Percentiles rank a stretch among this genome's conserved stretches.
These are phyloP conservation scores for Mrakiaceae sp. DNA, from an alignment of 1,284 basidiomycete genomes.

Conservation along the genomic window DNA sequence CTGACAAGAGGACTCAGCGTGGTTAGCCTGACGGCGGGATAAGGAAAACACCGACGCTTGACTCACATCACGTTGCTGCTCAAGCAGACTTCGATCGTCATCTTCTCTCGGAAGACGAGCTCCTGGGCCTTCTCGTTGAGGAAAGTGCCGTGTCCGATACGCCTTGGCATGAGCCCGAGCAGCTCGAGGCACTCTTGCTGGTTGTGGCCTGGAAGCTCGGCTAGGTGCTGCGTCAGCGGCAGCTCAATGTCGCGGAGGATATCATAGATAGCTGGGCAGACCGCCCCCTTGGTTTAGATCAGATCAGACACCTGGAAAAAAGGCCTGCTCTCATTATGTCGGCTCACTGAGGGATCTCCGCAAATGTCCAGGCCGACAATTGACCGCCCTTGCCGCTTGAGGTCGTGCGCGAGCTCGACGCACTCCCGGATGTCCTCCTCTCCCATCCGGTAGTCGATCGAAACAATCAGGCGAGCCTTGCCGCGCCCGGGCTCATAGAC, in stretches of 20 bases:
- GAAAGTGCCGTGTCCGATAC: conserved; percentile 69
- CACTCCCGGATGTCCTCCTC: conserved; percentile 43
- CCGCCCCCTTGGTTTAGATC: conserved; percentile 27
- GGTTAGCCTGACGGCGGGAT: background rate
- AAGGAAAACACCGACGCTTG: background rate
- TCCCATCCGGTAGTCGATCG: conserved; percentile 56
- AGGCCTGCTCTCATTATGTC: background rate
- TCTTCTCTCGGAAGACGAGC: conserved; percentile 47
- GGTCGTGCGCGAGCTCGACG: conserved; percentile 43
- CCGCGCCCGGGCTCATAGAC: conserved; percentile 29
- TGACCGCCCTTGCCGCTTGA: conserved; percentile 47
- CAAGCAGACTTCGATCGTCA: conserved; percentile 64
- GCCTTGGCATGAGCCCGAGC: conserved; percentile 49
- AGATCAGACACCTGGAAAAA: background rate
- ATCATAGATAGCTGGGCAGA: conserved; percentile 42
- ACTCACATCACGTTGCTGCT: conserved; percentile 63
- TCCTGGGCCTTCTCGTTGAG: conserved; percentile 49
- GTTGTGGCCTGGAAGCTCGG: conserved; percentile 52
- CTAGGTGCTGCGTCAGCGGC: conserved; percentile 61
- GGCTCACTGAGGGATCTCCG: conserved; percentile 49
- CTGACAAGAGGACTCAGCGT: conserved; percentile 31
- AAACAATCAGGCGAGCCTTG: conserved; percentile 49
- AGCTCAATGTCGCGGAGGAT: conserved; percentile 44
- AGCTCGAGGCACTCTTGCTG: conserved; percentile 49
- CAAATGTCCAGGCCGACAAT: conserved; percentile 67